phyloP scores from a whole-genome alignment of 2,329 filamentous ascomycete genomes.

The Trichoderma sp. region DNA sequence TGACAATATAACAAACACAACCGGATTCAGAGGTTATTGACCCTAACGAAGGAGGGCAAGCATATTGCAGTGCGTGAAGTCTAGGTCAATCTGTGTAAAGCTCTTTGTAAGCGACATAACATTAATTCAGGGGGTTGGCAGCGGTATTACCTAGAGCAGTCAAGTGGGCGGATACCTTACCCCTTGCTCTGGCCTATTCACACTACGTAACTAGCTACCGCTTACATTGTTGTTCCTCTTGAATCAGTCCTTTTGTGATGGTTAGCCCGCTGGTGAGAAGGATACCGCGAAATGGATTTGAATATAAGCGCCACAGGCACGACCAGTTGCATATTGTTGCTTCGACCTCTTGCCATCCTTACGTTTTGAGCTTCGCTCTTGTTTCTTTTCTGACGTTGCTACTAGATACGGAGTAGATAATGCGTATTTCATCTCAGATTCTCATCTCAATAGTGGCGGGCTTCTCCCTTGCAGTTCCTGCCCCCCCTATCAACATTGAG shows the following conservation, averaged over 20 bases:
- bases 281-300: background rate
- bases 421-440: background rate
- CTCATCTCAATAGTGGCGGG: background rate
- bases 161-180: background rate
- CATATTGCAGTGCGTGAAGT: background rate
- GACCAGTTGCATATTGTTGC: background rate
- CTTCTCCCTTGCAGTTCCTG: background rate
- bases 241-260: background rate
- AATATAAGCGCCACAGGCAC: background rate
- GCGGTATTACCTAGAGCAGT: background rate
- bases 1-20: background rate
- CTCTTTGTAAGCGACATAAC: background rate
- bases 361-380: background rate
- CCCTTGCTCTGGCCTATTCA: background rate
- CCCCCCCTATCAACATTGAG: background rate
- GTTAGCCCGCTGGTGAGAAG: background rate
- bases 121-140: background rate
- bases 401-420: background rate
- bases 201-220: background rate
- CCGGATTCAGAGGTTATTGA: background rate
- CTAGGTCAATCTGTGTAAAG: background rate
- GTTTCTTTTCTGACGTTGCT: background rate
- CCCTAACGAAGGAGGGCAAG: background rate
- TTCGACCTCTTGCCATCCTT: background rate
- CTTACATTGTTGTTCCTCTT: background rate